Percentiles rank a stretch among this genome's conserved stretches.
phyloP scores from a whole-genome alignment of 2,329 filamentous ascomycete species.

The Ophiostoma australiae region DNA sequence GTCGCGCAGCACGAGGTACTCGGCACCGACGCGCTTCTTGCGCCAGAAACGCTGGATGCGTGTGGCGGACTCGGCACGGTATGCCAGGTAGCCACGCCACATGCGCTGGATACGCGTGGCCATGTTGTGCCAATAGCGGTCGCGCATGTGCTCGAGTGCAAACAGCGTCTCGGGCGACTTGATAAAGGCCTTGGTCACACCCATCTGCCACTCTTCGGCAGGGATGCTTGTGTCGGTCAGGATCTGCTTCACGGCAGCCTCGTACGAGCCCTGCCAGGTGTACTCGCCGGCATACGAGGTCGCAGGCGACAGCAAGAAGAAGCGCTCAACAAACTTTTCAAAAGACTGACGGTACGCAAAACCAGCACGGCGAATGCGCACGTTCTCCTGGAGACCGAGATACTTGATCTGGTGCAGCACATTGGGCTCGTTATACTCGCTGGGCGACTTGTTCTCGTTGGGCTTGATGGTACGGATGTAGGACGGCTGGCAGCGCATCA shows the following conservation, averaged over 20 bases:
- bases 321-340: conserved; percentile 96
- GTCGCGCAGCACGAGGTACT: conserved; percentile 83
- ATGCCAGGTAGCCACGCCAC: conserved; percentile 93
- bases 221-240: conserved; percentile 95
- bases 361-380: conserved; percentile 89
- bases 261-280: conserved; percentile 85
- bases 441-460: conserved; percentile 95
- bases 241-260: conserved; percentile 85
- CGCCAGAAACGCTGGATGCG: conserved; percentile 95
- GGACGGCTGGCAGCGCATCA: conserved; percentile 96
- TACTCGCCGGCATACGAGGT: conserved; percentile 97
- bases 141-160: conserved; percentile 93
- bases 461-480: conserved; percentile 99
- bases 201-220: conserved; percentile 92
- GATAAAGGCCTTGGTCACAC: conserved; percentile 94
- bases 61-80: conserved; percentile 85
- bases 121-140: conserved; percentile 99
- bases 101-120: conserved; percentile 94
- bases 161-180: conserved; percentile 97
- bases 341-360: conserved; percentile 97
- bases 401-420: conserved; percentile 99
- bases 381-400: conserved; percentile 97
- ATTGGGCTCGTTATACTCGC: conserved; percentile 85
- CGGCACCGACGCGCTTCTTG: conserved; percentile 83
- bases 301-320: conserved; percentile 89